Percentiles rank a stretch among this genome's conserved stretches.
Conservation (phyloP, 2,329 filamentous ascomycete genomes). For the Phyllosticta citriasiana region DNA sequence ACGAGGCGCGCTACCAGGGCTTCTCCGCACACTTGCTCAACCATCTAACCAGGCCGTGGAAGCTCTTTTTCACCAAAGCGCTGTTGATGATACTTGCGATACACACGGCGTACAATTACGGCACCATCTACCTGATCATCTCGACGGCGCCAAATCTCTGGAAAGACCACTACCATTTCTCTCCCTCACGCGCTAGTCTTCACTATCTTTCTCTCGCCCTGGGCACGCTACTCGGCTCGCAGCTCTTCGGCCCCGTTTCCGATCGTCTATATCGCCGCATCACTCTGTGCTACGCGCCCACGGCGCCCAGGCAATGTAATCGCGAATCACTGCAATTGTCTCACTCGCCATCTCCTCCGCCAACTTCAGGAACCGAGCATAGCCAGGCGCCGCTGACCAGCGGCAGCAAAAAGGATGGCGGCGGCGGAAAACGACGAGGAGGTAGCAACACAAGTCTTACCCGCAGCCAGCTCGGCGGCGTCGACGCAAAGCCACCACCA, state of each 20-base stretch:
- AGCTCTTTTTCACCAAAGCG: conserved; percentile 48
- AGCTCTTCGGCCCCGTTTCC: conserved; percentile 37
- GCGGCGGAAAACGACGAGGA: background rate
- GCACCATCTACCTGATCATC: conserved; percentile 53
- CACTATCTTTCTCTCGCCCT: conserved; percentile 55
- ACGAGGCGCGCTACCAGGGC: conserved; percentile 27
- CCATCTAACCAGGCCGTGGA: conserved; percentile 44
- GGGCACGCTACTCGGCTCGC: conserved; percentile 46
- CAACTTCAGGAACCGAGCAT: background rate
- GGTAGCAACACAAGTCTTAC: background rate
- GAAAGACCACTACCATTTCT: conserved; percentile 44
- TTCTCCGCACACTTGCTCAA: conserved; percentile 21
- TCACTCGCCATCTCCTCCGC: background rate
- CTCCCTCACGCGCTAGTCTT: conserved; percentile 48
- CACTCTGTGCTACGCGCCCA: conserved; percentile 32
- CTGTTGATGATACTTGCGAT: conserved; percentile 48
- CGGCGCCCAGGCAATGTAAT: conserved; percentile 17
- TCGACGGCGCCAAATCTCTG: conserved; percentile 53
- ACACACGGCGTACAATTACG: conserved; percentile 51
- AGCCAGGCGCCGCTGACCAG: background rate
- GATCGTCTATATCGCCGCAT: conserved; percentile 41
- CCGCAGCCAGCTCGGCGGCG: background rate
- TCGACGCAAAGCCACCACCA: too few species aligned
- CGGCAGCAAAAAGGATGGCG: background rate
- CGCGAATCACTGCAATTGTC: background rate